Evolutionary conservation across 2,329 filamentous ascomycete genomes (phyloP), one percentile per base, ranked within the genome.

Genomic region (Phaeoacremonium minimum): DNA sequence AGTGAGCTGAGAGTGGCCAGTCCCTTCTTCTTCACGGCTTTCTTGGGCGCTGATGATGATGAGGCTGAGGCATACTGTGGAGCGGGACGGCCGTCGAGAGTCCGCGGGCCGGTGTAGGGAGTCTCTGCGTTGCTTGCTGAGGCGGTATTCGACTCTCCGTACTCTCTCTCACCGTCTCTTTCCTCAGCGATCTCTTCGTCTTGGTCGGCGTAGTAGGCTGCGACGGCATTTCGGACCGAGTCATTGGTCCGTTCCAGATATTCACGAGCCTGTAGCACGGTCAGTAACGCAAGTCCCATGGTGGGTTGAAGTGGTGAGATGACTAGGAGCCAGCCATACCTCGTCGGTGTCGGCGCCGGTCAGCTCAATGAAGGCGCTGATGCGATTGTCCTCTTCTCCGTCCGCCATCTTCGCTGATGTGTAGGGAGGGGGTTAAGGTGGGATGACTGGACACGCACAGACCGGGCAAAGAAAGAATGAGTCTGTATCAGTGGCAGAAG

Each of bases 211-310:
- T 77, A 87, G 63, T 73, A 85, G 34, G 77, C 72, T 18, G 76
- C 70, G 36, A 76, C 72, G 13, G 83, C 83, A 8, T 69, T 63
- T 46, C 74, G 68, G 30, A 87, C 62, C 50, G 88, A 74, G 82
- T 85, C 88, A 45, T 73, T 64, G 50, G 74, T 80, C 22, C 73
- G 71, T 15, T 69, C 66, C 7, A 91, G 77, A 47, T 85, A 85
- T 42, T 82, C 71, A 38, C 69, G 69, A 32, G 85, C 85, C 84
- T 89, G 44, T 12, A 13, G 12, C 3, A 18, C 28, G 19, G 26
- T 22, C 9, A 20, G 15, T 20, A 37, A 26, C n/a, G n/a, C n/a
- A n/a, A n/a, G n/a, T n/a, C n/a, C n/a, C n/a, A n/a, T n/a, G n/a
- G n/a, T n/a, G n/a, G n/a, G n/a, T n/a, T n/a, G n/a, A n/a, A n/a